Percentiles rank a stretch among this genome's conserved stretches.
Conservation (phyloP, 2,329 filamentous ascomycete genomes). For the Rutstroemia sp. region DNA sequence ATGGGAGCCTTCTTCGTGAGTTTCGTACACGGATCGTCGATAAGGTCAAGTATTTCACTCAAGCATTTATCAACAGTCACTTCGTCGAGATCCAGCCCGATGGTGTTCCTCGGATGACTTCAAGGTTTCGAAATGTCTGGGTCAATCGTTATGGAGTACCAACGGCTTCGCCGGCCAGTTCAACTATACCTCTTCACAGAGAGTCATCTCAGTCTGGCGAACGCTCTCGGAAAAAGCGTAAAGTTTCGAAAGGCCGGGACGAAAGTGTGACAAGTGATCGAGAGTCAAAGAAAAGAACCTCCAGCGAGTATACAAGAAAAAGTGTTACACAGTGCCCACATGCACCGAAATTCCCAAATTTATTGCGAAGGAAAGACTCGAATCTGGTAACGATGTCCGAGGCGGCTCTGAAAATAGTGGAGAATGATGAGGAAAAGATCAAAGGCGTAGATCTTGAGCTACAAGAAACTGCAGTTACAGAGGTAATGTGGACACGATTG, state of each 20-base stretch:
- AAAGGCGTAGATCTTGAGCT: neutral
- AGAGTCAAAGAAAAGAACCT: neutral
- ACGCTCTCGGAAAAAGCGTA: neutral
- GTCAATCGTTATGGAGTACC: neutral
- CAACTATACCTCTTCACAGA: too few species aligned
- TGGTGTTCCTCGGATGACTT: slow-evolving; percentile 3
- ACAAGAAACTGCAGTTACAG: too few species aligned
- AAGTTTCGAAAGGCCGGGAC: neutral
- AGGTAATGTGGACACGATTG: too few species aligned
- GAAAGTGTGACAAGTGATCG: neutral
- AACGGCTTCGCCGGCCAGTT: neutral
- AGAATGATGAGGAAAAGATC: neutral
- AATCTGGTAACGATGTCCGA: neutral
- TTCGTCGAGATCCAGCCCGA: slow-evolving; percentile 4
- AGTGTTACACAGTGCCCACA: neutral
- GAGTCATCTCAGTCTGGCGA: neutral
- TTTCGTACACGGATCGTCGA: slow-evolving; percentile 2
- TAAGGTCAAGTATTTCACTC: slow-evolving; percentile 5
- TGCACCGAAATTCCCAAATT: slow-evolving; percentile 3
- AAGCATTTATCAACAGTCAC: slow-evolving; percentile 4
- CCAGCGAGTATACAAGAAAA: slow-evolving; percentile 1
- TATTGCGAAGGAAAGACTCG: slow-evolving; percentile 1
- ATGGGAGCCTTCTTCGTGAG: neutral
- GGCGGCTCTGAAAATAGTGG: too few species aligned
- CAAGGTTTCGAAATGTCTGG: slow-evolving; percentile 5